Conservation (phyloP, 805 yeast genomes). For the Ogataea pilisensis region DNA sequence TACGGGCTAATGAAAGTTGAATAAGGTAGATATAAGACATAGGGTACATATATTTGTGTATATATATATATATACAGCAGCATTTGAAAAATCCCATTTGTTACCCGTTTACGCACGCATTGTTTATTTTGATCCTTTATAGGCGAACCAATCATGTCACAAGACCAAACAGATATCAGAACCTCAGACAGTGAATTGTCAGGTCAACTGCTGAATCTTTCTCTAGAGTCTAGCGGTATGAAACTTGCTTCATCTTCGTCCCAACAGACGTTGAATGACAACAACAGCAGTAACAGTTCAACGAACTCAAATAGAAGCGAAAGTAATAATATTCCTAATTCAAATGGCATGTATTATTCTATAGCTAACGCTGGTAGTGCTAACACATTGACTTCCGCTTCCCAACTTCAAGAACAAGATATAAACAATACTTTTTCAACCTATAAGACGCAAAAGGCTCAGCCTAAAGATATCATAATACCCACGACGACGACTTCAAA, state of each 20-base stretch:
- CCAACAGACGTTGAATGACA: background rate
- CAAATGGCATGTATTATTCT: background rate
- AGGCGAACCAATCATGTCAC: too few species aligned
- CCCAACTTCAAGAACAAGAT: slow-evolving; percentile 1
- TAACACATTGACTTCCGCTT: slow-evolving; percentile 10
- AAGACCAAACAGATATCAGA: background rate
- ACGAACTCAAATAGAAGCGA: background rate
- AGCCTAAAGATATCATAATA: slow-evolving; percentile 10
- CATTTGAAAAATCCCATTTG: too few species aligned
- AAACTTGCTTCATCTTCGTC: background rate
- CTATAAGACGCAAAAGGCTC: slow-evolving; percentile 3
- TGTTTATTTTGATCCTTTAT: background rate
- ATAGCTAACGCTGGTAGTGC: slow-evolving; percentile 10
- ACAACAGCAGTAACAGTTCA: background rate
- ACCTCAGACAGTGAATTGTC: background rate
- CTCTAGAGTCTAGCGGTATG: background rate
- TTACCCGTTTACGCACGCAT: too few species aligned
- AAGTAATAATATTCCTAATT: background rate
- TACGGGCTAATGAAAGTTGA: too few species aligned
- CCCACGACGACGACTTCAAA: slow-evolving; percentile 2
- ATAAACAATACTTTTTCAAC: too few species aligned
- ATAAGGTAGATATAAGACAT: too few species aligned
- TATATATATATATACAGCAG: too few species aligned
- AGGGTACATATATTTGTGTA: too few species aligned
- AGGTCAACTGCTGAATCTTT: background rate